phyloP scores from a whole-genome alignment of 176 grass and related monocot genomes.

The Areca catechu region DNA sequence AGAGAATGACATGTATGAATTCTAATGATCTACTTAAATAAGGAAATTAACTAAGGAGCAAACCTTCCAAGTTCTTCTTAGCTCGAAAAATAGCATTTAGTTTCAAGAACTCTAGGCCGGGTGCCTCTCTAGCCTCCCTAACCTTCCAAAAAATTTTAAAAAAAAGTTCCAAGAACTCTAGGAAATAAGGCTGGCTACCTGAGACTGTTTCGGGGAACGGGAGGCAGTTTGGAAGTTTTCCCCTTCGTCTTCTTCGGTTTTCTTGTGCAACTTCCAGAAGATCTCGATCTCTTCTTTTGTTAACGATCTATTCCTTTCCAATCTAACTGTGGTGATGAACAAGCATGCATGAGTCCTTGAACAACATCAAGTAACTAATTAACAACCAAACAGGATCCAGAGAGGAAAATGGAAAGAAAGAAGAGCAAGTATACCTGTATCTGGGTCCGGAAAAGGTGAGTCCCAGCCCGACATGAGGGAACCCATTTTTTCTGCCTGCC shows the following conservation, averaged over 20 bases:
- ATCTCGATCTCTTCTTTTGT: constrained; percentile 74
- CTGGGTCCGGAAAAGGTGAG: constrained; percentile 29
- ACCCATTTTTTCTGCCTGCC: constrained; percentile 37
- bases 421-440: constrained; percentile 24
- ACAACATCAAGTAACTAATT: no score
- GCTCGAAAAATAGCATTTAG: no score
- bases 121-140: no score
- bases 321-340: constrained; percentile 23
- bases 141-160: no score
- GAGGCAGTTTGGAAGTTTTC: not conserved
- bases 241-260: constrained; percentile 11
- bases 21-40: no score
- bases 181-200: no score
- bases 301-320: constrained; percentile 54
- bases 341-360: not conserved
- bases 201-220: no score
- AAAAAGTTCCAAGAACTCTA: no score
- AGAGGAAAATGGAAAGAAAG: not conserved
- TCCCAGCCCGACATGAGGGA: constrained; percentile 94
- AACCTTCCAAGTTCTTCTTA: no score
- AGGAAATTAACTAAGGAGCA: no score
- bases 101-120: no score
- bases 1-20: no score
- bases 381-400: not conserved
- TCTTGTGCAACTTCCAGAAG: constrained; percentile 51